Conservation (phyloP, 2,329 filamentous ascomycete species). For the Huntiella decipiens region DNA sequence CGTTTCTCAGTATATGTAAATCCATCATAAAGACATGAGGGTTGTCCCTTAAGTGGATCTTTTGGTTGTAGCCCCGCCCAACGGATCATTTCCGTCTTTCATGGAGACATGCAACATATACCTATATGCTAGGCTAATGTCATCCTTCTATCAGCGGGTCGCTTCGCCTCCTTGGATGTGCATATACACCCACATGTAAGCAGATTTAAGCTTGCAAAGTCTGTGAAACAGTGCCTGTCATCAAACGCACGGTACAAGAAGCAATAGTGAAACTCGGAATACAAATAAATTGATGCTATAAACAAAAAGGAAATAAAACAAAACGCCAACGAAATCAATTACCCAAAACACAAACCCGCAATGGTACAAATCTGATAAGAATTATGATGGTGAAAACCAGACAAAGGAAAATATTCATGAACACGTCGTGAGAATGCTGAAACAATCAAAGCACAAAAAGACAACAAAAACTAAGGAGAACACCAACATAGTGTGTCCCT, state of each 20-base stretch:
- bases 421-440: constrained; percentile 1
- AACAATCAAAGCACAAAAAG: constrained; percentile 1
- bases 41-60: too few relatives aligned
- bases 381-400: not conserved
- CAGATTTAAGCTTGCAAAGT: not conserved
- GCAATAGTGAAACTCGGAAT: not conserved
- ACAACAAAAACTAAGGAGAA: not conserved
- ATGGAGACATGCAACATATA: too few relatives aligned
- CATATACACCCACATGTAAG: not conserved
- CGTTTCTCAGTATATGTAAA: too few relatives aligned
- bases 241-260: not conserved
- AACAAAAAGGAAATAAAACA: not conserved
- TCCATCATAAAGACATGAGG: too few relatives aligned
- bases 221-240: not conserved
- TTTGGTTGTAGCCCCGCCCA: too few relatives aligned
- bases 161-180: too few relatives aligned
- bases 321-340: not conserved
- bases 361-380: not conserved
- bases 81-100: too few relatives aligned
- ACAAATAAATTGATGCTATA: not conserved
- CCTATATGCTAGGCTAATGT: too few relatives aligned
- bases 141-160: too few relatives aligned
- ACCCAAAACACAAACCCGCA: not conserved
- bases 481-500: too few relatives aligned
- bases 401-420: constrained; percentile 2